Percentiles rank a stretch among this genome's conserved stretches.
Conservation (phyloP, 2,329 filamentous ascomycete species). For the Monilinia laxa region DNA sequence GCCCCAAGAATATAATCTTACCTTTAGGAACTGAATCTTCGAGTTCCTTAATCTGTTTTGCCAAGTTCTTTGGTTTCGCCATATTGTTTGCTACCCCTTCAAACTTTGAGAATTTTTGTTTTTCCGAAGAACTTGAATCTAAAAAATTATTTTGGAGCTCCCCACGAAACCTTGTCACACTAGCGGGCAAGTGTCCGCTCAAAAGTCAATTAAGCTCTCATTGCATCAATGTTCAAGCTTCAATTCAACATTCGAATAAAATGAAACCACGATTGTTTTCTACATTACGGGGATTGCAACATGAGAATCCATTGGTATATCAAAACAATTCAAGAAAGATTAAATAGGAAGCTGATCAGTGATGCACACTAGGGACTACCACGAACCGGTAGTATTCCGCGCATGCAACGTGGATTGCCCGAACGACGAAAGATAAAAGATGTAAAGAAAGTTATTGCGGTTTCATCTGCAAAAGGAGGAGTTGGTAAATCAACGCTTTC, state of each 20-base stretch:
- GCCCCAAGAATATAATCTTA: constrained; percentile 40
- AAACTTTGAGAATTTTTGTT: constrained; percentile 29
- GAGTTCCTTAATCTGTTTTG: constrained; percentile 60
- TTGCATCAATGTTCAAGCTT: constrained; percentile 24
- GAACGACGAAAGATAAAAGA: constrained; percentile 76
- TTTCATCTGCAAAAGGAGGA: constrained; percentile 96
- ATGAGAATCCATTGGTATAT: constrained; percentile 85
- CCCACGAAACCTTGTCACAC: constrained; percentile 35
- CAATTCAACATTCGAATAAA: constrained; percentile 22
- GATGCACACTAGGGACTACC: constrained; percentile 69
- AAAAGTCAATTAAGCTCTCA: constrained; percentile 15
- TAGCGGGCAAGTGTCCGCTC: constrained; percentile 32
- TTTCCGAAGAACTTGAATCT: constrained; percentile 18
- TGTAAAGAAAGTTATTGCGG: constrained; percentile 90
- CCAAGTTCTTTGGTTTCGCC: constrained; percentile 50
- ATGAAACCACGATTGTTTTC: constrained; percentile 53
- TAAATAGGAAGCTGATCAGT: constrained; percentile 16
- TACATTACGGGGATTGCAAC: constrained; percentile 53
- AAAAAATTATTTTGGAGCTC: constrained; percentile 28
- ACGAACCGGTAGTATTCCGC: constrained; percentile 69
- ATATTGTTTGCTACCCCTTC: constrained; percentile 42
- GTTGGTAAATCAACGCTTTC: constrained; percentile 96
- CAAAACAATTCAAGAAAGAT: neutral
- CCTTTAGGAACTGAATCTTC: constrained; percentile 60
- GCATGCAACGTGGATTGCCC: constrained; percentile 78